phyloP scores from a whole-genome alignment of 108 stramenopile species.

The Cyclotella cryptica region DNA sequence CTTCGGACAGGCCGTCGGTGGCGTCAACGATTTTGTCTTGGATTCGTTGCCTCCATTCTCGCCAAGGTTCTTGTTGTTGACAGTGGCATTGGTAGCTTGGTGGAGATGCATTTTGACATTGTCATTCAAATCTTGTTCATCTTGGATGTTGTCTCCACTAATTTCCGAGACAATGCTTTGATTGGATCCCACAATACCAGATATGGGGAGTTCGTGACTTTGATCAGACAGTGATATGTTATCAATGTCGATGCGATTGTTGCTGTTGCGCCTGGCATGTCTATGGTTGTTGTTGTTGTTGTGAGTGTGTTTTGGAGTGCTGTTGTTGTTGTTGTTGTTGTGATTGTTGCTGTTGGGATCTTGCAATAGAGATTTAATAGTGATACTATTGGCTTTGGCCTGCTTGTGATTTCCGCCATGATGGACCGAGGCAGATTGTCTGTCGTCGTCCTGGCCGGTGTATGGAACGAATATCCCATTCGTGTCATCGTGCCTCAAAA shows the following conservation, averaged over 20 bases:
- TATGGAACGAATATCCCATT: constrained; percentile 15
- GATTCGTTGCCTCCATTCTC: no score
- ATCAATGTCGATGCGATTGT: background rate
- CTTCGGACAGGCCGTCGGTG: background rate
- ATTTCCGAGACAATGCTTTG: constrained; percentile 47
- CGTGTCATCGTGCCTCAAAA: background rate
- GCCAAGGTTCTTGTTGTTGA: background rate
- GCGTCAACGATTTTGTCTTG: background rate
- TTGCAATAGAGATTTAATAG: background rate
- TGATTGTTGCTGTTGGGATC: no score
- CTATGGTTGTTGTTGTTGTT: background rate
- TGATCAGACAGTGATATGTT: background rate
- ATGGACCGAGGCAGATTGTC: background rate
- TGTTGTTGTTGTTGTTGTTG: no score
- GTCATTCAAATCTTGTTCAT: constrained; percentile 5
- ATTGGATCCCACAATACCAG: constrained; percentile 18
- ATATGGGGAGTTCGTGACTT: constrained; percentile 9
- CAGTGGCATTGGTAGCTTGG: background rate
- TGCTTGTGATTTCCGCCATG: background rate
- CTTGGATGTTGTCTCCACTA: constrained; percentile 7
- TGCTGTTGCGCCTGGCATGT: background rate
- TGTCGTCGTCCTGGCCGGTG: background rate
- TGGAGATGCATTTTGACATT: constrained; percentile 3
- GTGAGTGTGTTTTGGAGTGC: no score
- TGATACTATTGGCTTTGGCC: background rate